Conservation (phyloP, 2,329 filamentous ascomycete genomes). For the Pyrenochaeta sp. region DNA sequence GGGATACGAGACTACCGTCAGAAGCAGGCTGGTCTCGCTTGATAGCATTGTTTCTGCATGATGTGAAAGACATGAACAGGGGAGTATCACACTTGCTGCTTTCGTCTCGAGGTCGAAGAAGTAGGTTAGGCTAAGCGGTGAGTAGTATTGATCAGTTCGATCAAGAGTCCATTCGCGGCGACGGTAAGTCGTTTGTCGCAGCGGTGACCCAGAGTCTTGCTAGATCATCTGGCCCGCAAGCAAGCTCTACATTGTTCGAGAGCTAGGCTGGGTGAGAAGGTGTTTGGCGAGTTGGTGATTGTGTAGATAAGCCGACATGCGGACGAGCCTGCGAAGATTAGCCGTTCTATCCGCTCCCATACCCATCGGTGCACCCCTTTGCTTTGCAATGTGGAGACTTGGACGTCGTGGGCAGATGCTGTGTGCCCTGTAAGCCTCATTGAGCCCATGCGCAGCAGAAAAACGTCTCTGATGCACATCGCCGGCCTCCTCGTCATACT, state of each 20-base stretch:
- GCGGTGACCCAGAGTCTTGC: slow-evolving; percentile 14
- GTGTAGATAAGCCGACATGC: slow-evolving; percentile 6
- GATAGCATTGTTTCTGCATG: slow-evolving; percentile 22
- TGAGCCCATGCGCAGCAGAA: not conserved
- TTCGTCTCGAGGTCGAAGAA: slow-evolving; percentile 24
- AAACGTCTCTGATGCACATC: not conserved
- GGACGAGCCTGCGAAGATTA: slow-evolving; percentile 30
- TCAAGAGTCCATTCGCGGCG: slow-evolving; percentile 23
- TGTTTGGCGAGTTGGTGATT: slow-evolving; percentile 21
- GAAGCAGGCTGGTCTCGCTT: slow-evolving; percentile 34
- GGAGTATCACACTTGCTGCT: slow-evolving; percentile 22
- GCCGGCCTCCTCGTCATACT: not conserved
- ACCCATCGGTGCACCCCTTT: slow-evolving; percentile 9
- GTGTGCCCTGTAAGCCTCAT: not conserved
- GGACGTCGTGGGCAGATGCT: not conserved
- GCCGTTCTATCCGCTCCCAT: slow-evolving; percentile 23
- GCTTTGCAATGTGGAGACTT: slow-evolving; percentile 1
- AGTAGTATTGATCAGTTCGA: slow-evolving; percentile 16
- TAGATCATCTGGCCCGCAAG: slow-evolving; percentile 15
- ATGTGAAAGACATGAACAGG: slow-evolving; percentile 21
- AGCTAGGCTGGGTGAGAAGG: not conserved
- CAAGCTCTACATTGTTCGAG: slow-evolving; percentile 9
- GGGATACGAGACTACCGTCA: slow-evolving; percentile 30
- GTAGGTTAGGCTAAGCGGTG: slow-evolving; percentile 25
- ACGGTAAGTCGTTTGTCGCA: slow-evolving; percentile 28